Base-by-base conservation (phyloP, 1,284 basidiomycete genomes). In the Golubevia sp. region DNA sequence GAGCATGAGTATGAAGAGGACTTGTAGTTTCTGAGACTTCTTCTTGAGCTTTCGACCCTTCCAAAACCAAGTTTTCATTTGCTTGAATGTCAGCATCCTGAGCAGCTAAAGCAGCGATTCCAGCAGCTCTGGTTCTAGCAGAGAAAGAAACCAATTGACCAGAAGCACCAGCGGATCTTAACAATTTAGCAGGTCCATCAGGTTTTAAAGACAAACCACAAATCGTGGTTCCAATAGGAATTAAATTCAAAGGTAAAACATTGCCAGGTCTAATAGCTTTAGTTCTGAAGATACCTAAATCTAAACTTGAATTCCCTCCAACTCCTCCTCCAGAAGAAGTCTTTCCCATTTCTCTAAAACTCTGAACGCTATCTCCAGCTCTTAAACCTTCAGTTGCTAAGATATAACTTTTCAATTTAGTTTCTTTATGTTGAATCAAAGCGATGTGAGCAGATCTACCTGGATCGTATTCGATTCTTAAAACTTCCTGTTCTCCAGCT, bases 391-490 rank as follows among this genome's bases (percentile, higher is more conserved):
- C 93, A 0, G 92, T 91, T 0, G 96, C 94, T 56, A 98, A 86
- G 76, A 98, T 95, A 84, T 99, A 98, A 77, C 89, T 91, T 62
- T 65, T 60, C 88, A 88, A 57, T 90, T 74, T 86, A 86, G 71
- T 88, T 85, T 66, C 62, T 83, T 3, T 88, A 88, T 74, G 87
- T 80, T 88, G 87, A 70, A 98, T 82, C 59, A 99, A 88, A 0
- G 96, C 96, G 77, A 99, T 95, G 84, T 99, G 97, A 2, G 92
- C 93, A 51, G 91, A 92, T 56, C 96, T 88, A 30, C 92, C 92
- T 0, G 96, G 96, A 86, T 99, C 96, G 84, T 97, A 99, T 85
- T 99, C 96, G 75, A 99, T 92, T 51, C 95, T 89, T 15, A 96
- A 88, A 51, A 98, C 94, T 71, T 93, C 90, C 82, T 94, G 92